These are phyloP conservation scores for Ephemerocybe angulata DNA, from an alignment of 768 basidiomycete genomes.

Conservation along the genomic window DNA sequence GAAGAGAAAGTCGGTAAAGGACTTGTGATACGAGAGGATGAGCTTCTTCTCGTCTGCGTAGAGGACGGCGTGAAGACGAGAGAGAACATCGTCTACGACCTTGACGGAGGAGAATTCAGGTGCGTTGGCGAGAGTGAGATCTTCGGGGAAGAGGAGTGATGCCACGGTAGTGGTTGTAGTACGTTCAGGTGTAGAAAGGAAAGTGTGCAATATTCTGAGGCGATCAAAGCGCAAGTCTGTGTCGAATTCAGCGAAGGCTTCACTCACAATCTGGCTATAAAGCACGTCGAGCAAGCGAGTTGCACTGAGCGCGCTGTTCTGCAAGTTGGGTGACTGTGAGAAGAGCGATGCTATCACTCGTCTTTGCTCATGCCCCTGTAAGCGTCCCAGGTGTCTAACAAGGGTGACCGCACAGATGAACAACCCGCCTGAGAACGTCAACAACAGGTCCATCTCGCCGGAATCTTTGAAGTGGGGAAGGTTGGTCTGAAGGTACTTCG, in stretches of 20 bases:
- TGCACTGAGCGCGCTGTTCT: background rate
- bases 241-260: slow-evolving; percentile 5
- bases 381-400: slow-evolving; percentile 9
- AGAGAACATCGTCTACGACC: slow-evolving; percentile 1
- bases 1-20: slow-evolving; percentile 14
- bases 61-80: slow-evolving; percentile 12
- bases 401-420: slow-evolving; percentile 16
- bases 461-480: slow-evolving; percentile 1
- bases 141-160: slow-evolving; percentile 5
- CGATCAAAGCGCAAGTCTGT: background rate
- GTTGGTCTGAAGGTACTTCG: slow-evolving; percentile 1
- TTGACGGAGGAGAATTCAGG: background rate
- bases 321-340: no score
- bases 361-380: no score
- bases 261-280: slow-evolving; percentile 5
- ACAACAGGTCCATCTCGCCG: slow-evolving; percentile 2
- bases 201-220: slow-evolving; percentile 8
- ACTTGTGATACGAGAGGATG: slow-evolving; percentile 13
- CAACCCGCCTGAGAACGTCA: slow-evolving; percentile 5
- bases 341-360: no score
- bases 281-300: slow-evolving; percentile 2
- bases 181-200: slow-evolving; percentile 5
- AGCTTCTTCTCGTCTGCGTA: background rate
- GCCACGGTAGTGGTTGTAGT: slow-evolving; percentile 8
- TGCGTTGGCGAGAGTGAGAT: no score